These are phyloP conservation scores for Phialemoniopsis sp. DNA, from an alignment of 2,329 filamentous ascomycete genomes.

Conservation along the genomic window DNA sequence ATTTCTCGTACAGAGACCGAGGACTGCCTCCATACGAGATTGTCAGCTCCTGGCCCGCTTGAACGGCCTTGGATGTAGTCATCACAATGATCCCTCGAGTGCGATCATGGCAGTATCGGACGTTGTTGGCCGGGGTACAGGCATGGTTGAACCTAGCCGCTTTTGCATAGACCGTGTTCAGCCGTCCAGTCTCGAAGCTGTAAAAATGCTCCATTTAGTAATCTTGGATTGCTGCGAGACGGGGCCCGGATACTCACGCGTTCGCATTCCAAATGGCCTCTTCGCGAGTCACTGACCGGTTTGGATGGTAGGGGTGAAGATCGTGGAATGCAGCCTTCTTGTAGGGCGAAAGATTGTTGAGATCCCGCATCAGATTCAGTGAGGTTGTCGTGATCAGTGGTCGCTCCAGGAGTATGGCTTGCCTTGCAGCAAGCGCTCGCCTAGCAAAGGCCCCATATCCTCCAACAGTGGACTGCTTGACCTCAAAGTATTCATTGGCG, in stretches of 20 bases:
- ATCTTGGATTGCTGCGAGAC: no score
- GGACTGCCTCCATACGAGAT: slow-evolving; percentile 15
- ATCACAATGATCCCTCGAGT: slow-evolving; percentile 31
- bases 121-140: slow-evolving; percentile 36
- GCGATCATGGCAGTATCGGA: slow-evolving; percentile 37
- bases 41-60: slow-evolving; percentile 12
- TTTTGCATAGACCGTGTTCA: slow-evolving; percentile 40
- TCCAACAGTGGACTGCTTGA: slow-evolving; percentile 33
- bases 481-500: slow-evolving; percentile 32
- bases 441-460: slow-evolving; percentile 45
- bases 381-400: slow-evolving; percentile 31
- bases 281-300: slow-evolving; percentile 13
- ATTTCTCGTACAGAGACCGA: slow-evolving; percentile 9
- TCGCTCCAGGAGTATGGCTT: slow-evolving; percentile 38
- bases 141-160: slow-evolving; percentile 57
- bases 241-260: slow-evolving; percentile 27
- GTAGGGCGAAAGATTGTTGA: slow-evolving; percentile 24
- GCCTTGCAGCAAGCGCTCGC: slow-evolving; percentile 26
- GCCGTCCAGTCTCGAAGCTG: no score
- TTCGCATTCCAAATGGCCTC: slow-evolving; percentile 41
- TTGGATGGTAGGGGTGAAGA: slow-evolving; percentile 24
- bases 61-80: slow-evolving; percentile 16
- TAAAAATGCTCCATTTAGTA: no score
- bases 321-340: slow-evolving; percentile 26
- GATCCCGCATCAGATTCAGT: slow-evolving; percentile 24